These are phyloP conservation scores for Handroanthus guayacan DNA, from an alignment of 257 asterid species.

Conservation along the genomic window DNA sequence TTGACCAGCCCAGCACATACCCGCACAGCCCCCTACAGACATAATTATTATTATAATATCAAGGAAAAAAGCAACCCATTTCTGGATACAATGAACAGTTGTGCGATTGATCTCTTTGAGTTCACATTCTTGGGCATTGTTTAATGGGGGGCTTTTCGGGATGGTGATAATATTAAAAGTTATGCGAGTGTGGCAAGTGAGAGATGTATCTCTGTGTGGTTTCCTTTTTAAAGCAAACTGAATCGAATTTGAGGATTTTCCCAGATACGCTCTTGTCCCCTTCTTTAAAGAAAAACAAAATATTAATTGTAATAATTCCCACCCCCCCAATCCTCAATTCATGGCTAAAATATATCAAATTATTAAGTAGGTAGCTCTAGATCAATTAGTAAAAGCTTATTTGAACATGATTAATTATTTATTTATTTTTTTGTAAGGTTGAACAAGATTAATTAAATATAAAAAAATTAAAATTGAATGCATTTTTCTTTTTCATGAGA, in stretches of 20 bases:
- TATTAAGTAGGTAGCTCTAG: too few relatives aligned
- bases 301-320: not conserved
- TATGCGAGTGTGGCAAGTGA: slow-evolving; percentile 35
- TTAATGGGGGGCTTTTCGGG: slow-evolving; percentile 21
- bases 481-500: too few relatives aligned
- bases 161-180: slow-evolving; percentile 28
- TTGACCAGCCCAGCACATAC: slow-evolving; percentile 51
- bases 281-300: slow-evolving; percentile 29
- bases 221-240: slow-evolving; percentile 61
- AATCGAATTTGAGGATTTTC: slow-evolving; percentile 78
- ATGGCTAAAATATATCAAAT: too few relatives aligned
- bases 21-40: slow-evolving; percentile 4
- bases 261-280: slow-evolving; percentile 77
- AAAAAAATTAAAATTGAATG: too few relatives aligned
- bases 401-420: too few relatives aligned
- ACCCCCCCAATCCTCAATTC: not conserved
- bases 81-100: slow-evolving; percentile 41
- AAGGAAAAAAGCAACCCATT: slow-evolving; percentile 39
- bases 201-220: slow-evolving; percentile 31
- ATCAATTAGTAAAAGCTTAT: too few relatives aligned
- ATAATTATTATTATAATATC: not conserved
- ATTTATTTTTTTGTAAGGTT: too few relatives aligned
- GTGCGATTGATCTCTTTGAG: slow-evolving; percentile 33
- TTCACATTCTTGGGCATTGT: slow-evolving; percentile 32
- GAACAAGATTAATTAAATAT: too few relatives aligned